Percentiles rank a stretch among this genome's conserved stretches.
Evolutionary conservation across 2,329 filamentous ascomycete genomes (phyloP).

Genomic region (Polychaeton citri): DNA sequence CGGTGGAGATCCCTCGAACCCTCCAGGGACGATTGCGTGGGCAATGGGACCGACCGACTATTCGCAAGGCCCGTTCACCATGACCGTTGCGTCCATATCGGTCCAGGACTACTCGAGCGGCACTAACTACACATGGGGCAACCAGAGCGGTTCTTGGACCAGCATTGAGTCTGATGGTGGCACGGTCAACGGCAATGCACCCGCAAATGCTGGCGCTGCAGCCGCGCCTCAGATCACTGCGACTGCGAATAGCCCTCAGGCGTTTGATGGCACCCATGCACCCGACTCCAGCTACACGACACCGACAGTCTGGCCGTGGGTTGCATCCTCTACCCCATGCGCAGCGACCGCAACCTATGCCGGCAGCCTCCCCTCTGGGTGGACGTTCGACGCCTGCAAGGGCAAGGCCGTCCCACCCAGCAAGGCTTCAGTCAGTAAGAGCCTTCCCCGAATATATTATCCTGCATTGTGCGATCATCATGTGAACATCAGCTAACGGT

Average conservation of each 20-base stretch:
- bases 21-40: conserved; percentile 76
- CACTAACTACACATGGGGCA: conserved; percentile 67
- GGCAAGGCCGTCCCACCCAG: conserved; percentile 67
- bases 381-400: conserved; percentile 57
- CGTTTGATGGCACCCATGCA: conserved; percentile 49
- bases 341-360: conserved; percentile 28
- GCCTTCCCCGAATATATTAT: too few relatives aligned
- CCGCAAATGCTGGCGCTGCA: conserved; percentile 39
- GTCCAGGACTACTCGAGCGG: conserved; percentile 92
- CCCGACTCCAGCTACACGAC: conserved; percentile 42
- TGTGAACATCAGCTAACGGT: conserved; percentile 13
- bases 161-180: conserved; percentile 77
- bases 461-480: background rate
- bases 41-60: conserved; percentile 79
- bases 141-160: conserved; percentile 63
- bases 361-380: conserved; percentile 59
- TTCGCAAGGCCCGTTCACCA: conserved; percentile 66
- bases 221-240: conserved; percentile 51
- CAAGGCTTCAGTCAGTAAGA: conserved; percentile 54
- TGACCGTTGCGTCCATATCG: conserved; percentile 63
- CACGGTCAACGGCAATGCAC: conserved; percentile 48
- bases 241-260: conserved; percentile 48
- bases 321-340: conserved; percentile 34
- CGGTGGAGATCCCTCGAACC: conserved; percentile 72
- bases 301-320: conserved; percentile 57